A percentile compares a stretch with the other conserved stretches of the same genome.
Conservation (phyloP, 2,329 filamentous ascomycete species). For the Aureobasidium sp. region DNA sequence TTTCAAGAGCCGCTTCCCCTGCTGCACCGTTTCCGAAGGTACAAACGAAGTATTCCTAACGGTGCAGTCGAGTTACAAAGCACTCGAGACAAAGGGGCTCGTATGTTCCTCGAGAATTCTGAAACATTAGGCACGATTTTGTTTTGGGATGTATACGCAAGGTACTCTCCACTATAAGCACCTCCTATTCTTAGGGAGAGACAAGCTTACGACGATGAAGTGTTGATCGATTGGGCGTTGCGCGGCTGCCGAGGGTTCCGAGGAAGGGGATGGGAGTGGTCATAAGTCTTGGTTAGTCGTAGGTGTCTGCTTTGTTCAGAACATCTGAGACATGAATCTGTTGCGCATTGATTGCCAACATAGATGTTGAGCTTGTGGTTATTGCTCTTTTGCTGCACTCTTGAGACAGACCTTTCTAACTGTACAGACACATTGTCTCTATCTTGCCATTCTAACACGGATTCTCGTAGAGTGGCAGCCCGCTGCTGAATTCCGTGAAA, state of each 20-base stretch:
- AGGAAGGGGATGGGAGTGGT: not conserved
- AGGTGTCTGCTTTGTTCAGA: not conserved
- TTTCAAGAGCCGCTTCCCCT: not conserved
- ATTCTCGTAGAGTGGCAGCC: too few species aligned
- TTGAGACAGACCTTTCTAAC: not conserved
- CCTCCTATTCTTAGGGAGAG: not conserved
- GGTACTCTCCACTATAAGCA: not conserved
- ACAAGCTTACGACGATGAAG: not conserved
- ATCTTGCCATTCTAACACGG: too few species aligned
- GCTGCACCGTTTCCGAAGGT: not conserved
- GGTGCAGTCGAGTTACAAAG: not conserved
- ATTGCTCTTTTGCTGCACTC: too few species aligned
- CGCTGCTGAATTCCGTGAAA: too few species aligned
- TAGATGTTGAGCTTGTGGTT: too few species aligned
- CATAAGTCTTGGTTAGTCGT: not conserved
- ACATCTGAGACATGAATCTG: not conserved
- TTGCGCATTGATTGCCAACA: not conserved
- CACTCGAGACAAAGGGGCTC: not conserved
- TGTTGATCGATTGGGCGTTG: not conserved
- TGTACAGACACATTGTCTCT: too few species aligned
- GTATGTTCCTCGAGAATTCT: not conserved
- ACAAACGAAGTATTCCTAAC: not conserved
- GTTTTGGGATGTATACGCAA: not conserved
- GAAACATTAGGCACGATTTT: not conserved
- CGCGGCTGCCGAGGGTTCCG: not conserved